Evolutionary conservation across 1,139 yeast species (phyloP).

Genomic region (Magnusiomyces paraingens): DNA sequence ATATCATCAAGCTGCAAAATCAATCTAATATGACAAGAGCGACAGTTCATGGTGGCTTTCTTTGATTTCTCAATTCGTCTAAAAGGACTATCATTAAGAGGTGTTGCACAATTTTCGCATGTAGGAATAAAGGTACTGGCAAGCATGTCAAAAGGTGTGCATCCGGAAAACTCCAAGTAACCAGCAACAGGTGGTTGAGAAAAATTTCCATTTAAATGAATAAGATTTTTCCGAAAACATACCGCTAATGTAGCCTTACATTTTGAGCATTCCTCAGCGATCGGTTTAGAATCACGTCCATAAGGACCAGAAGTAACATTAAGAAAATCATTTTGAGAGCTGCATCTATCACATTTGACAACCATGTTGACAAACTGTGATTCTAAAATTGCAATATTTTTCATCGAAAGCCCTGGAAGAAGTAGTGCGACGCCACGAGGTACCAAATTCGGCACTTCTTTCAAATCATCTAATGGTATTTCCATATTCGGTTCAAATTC

Average conservation of each 20-base stretch:
- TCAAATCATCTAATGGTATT: constrained; percentile 9
- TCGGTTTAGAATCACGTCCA: constrained; percentile 33
- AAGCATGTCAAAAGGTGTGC: constrained; percentile 33
- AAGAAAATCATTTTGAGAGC: constrained; percentile 31
- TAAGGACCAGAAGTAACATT: constrained; percentile 34
- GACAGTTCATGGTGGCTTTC: constrained; percentile 30
- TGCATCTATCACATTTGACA: constrained; percentile 36
- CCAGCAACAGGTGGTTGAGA: constrained; percentile 27
- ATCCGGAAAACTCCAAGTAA: constrained; percentile 35
- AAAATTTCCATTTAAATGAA: constrained; percentile 22
- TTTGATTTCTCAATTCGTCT: constrained; percentile 33
- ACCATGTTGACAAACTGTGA: constrained; percentile 32
- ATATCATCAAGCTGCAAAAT: constrained; percentile 27
- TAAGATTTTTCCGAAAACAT: constrained; percentile 34
- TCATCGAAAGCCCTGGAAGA: constrained; percentile 29
- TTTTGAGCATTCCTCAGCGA: constrained; percentile 31
- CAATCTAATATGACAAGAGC: constrained; percentile 35
- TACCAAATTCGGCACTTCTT: constrained; percentile 18
- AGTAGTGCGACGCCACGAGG: constrained; percentile 33
- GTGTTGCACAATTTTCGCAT: constrained; percentile 33
- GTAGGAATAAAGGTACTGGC: constrained; percentile 36
- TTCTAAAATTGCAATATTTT: constrained; percentile 34
- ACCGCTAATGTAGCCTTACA: constrained; percentile 34
- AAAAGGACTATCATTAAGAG: constrained; percentile 25
- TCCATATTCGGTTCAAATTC: constrained; percentile 7